phyloP scores from a whole-genome alignment of 1,284 basidiomycete species.

The Volvariella volvacea region DNA sequence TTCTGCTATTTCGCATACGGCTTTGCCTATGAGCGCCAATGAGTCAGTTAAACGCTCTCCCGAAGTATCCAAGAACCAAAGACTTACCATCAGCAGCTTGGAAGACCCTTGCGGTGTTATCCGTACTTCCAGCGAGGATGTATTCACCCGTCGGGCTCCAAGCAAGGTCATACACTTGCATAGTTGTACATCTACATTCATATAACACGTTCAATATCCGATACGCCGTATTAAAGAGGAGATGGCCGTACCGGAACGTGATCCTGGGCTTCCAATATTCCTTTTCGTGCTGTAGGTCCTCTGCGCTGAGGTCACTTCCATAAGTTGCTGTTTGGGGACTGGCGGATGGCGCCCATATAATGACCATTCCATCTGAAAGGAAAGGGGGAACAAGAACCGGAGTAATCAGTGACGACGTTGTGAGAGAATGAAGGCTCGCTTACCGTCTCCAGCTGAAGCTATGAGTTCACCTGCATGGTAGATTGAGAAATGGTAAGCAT shows the following conservation, averaged over 20 bases:
- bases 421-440: too few relatives aligned
- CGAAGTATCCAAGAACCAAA: background rate
- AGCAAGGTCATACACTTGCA: slow-evolving; percentile 96
- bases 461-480: slow-evolving; percentile 65
- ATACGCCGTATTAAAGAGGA: slow-evolving; percentile 5
- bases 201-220: background rate
- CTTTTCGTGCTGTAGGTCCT: slow-evolving; percentile 85
- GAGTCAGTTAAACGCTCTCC: background rate
- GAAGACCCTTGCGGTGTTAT: slow-evolving; percentile 90
- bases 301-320: slow-evolving; percentile 66
- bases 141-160: slow-evolving; percentile 97
- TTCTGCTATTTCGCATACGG: slow-evolving; percentile 79
- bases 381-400: too few relatives aligned
- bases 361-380: slow-evolving; percentile 85
- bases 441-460: slow-evolving; percentile 93
- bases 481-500: too few relatives aligned
- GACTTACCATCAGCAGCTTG: slow-evolving; percentile 64
- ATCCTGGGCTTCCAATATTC: slow-evolving; percentile 94
- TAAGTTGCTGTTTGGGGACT: slow-evolving; percentile 67
- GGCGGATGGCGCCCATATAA: slow-evolving; percentile 87
- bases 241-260: slow-evolving; percentile 62
- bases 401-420: too few relatives aligned
- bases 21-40: slow-evolving; percentile 50
- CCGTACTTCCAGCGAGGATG: slow-evolving; percentile 91
- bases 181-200: slow-evolving; percentile 61